Conservation (phyloP, 176 grass and related monocot genomes). For the Bromus sterilis region DNA sequence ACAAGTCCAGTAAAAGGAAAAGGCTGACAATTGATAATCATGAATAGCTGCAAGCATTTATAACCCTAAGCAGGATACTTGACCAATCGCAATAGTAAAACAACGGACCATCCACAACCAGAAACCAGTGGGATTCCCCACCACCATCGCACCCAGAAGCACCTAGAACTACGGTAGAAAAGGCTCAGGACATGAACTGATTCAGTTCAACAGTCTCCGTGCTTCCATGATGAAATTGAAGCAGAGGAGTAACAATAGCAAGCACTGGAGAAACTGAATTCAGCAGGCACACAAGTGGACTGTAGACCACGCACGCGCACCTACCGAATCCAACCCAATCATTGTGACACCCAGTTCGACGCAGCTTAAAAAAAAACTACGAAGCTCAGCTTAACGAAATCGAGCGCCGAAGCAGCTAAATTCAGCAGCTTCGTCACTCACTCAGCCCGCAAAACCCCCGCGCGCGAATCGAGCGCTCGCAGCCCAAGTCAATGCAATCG, state of each 20-base stretch:
- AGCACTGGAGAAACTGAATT: not conserved
- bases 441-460: not conserved
- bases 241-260: not conserved
- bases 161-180: not conserved
- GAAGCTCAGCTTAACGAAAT: constrained; percentile 11
- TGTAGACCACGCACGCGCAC: not conserved
- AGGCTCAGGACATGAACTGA: not conserved
- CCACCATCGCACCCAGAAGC: not conserved
- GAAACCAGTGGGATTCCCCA: not conserved
- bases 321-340: constrained; percentile 9
- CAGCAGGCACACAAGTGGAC: not conserved
- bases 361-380: not conserved
- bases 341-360: not conserved
- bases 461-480: not conserved
- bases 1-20: constrained; percentile 9
- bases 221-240: not conserved
- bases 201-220: not conserved
- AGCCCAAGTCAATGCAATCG: not conserved
- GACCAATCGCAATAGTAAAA: not conserved
- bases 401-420: not conserved
- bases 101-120: not conserved
- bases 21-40: not conserved
- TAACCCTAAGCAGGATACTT: not conserved
- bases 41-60: not conserved
- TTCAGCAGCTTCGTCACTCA: not conserved